These are phyloP conservation scores for Claviceps purpurea DNA, from an alignment of 2,329 filamentous ascomycete species.

Conservation along the genomic window DNA sequence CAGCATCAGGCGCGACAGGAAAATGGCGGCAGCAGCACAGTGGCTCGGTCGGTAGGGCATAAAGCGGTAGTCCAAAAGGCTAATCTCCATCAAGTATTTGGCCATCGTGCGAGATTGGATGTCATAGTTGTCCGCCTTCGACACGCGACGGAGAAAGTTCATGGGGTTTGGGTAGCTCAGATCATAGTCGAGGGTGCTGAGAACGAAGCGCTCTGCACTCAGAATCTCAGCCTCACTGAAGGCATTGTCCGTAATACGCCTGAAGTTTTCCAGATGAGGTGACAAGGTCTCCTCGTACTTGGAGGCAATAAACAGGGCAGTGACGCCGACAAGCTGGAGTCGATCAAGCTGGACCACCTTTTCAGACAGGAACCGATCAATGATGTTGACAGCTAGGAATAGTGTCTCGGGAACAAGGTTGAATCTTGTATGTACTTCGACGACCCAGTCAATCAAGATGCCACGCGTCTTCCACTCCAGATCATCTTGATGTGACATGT, in stretches of 20 bases:
- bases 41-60: conserved; percentile 82
- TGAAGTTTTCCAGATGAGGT: conserved; percentile 93
- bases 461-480: conserved; percentile 98
- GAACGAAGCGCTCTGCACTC: conserved; percentile 89
- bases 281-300: conserved; percentile 99
- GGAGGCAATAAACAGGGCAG: conserved; percentile 98
- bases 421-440: conserved; percentile 96
- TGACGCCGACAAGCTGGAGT: conserved; percentile 90
- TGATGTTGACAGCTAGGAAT: conserved; percentile 94
- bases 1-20: conserved; percentile 78
- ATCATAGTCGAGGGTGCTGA: conserved; percentile 86
- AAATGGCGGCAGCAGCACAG: conserved; percentile 88
- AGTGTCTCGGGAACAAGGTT: conserved; percentile 90
- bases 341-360: conserved; percentile 95
- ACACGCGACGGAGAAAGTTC: conserved; percentile 98
- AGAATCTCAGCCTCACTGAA: conserved; percentile 93
- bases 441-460: conserved; percentile 94
- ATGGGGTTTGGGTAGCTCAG: conserved; percentile 98
- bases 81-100: conserved; percentile 97
- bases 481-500: conserved; percentile 90
- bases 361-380: conserved; percentile 89
- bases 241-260: conserved; percentile 90
- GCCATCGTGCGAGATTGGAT: conserved; percentile 93
- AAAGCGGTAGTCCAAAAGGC: conserved; percentile 87
- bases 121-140: conserved; percentile 98